Evolutionary conservation across 2,329 filamentous ascomycete genomes (phyloP), one percentile per base, ranked within the genome.

Genomic region (Emericellopsis atlantica): DNA sequence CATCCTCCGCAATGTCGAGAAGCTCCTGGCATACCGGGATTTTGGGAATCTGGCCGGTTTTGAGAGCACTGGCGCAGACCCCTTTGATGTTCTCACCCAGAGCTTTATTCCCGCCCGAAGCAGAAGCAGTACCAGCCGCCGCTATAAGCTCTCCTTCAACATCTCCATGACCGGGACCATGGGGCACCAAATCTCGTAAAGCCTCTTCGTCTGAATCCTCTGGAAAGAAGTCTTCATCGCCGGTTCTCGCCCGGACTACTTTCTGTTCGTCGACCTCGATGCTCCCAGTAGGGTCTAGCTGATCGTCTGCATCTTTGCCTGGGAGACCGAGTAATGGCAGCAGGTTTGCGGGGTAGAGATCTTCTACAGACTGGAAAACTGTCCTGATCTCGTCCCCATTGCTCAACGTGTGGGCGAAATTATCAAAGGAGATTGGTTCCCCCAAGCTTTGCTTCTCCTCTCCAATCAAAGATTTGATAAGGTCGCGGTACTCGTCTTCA

Each of bases 311-410:
- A n/a, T 37, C 9, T 9, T 44, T 46, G 2, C 14, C 16, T 5
- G 58, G 46, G n/a, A 62, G 42, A 2, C 64, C 64, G 9, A 73
- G 51, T 1, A 57, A 59, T 15, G 61, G 59, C 4, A 60, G 52
- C 23, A 84, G 57, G 37, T 76, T 52, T 2, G 55, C 55, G 0
- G 84, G 82, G 54, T 84, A 95, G 14, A 98, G 67, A 54, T 96
- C 90, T 54, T 89, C 82, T 1, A 96, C 80, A 40, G 90, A 89
- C 52, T 94, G 76, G 32, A 94, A 60, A 2, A 78, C 74, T 1
- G 90, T 94, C 49, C 80, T 81, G n/a, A 95, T 66, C 4, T 62
- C 61, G 5, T 69, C 62, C 48, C 75, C 78, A 11, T 72, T 66
- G 1, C 73, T 64, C 1, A 61, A 52, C 3, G 63, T 59, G 29